A percentile compares a stretch with the other conserved stretches of the same genome.
Conservation (phyloP, 176 grass and related monocot genomes). For the Puccinellia tenuiflora region DNA sequence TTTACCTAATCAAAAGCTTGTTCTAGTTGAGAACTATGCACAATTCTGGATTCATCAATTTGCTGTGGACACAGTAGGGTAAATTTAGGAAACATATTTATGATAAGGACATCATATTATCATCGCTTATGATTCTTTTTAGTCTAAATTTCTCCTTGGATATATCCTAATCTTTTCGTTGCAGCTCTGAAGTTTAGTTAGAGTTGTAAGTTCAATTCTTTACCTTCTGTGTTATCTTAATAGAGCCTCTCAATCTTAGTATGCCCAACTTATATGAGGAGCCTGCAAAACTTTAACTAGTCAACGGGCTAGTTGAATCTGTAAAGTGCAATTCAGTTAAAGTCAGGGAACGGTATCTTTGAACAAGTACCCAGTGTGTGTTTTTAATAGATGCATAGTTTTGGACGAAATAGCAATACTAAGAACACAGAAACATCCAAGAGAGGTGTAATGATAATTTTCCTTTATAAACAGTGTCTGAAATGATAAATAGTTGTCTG, state of each 20-base stretch:
- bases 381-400: neutral
- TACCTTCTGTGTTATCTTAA: constrained; percentile 1
- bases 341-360: neutral
- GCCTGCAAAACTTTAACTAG: neutral
- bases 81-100: constrained; percentile 1
- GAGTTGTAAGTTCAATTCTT: neutral
- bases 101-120: neutral
- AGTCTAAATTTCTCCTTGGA: neutral
- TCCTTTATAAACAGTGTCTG: neutral
- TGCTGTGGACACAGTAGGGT: neutral
- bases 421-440: neutral
- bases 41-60: neutral
- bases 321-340: constrained; percentile 2
- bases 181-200: neutral
- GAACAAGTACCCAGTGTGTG: neutral
- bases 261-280: neutral
- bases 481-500: neutral
- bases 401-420: neutral
- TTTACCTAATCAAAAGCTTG: neutral
- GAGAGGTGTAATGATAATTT: neutral
- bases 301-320: neutral
- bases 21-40: neutral
- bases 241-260: neutral
- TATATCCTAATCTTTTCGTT: neutral
- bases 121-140: neutral